These are phyloP conservation scores for Pseudocercospora ulei DNA, from an alignment of 2,329 filamentous ascomycete species.

Conservation along the genomic window DNA sequence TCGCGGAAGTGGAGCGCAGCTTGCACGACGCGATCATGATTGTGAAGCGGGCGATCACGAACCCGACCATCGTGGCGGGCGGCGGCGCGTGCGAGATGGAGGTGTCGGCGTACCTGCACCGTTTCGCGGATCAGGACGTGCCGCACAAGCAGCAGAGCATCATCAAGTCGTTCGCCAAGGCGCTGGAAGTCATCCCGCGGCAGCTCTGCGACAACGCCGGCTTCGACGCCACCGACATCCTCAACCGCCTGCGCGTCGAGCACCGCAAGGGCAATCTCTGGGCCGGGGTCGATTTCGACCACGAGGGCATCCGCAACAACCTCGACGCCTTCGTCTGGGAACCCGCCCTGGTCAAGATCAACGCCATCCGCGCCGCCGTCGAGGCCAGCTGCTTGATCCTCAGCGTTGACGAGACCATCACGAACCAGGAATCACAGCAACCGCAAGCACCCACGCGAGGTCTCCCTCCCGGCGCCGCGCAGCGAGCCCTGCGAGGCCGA, in stretches of 20 bases:
- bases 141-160: slow-evolving; percentile 92
- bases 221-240: slow-evolving; percentile 94
- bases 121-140: slow-evolving; percentile 84
- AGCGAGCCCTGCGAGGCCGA: slow-evolving; percentile 74
- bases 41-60: slow-evolving; percentile 93
- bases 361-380: slow-evolving; percentile 89
- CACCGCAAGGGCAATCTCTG: slow-evolving; percentile 86
- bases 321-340: slow-evolving; percentile 97
- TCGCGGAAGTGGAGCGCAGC: slow-evolving; percentile 94
- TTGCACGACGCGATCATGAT: slow-evolving; percentile 99
- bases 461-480: slow-evolving; percentile 58
- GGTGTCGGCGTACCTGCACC: slow-evolving; percentile 82
- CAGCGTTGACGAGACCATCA: slow-evolving; percentile 95
- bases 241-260: slow-evolving; percentile 91
- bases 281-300: slow-evolving; percentile 90
- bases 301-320: slow-evolving; percentile 89
- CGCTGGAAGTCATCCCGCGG: slow-evolving; percentile 88
- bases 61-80: slow-evolving; percentile 87
- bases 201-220: slow-evolving; percentile 98
- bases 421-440: slow-evolving; percentile 80
- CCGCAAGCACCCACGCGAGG: slow-evolving; percentile 70
- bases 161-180: slow-evolving; percentile 96
- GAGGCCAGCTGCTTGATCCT: slow-evolving; percentile 93
- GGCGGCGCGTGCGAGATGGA: slow-evolving; percentile 97
- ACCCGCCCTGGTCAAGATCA: slow-evolving; percentile 89